These are phyloP conservation scores for Tulasnella sp. DNA, from an alignment of 768 basidiomycete genomes.

Conservation along the genomic window DNA sequence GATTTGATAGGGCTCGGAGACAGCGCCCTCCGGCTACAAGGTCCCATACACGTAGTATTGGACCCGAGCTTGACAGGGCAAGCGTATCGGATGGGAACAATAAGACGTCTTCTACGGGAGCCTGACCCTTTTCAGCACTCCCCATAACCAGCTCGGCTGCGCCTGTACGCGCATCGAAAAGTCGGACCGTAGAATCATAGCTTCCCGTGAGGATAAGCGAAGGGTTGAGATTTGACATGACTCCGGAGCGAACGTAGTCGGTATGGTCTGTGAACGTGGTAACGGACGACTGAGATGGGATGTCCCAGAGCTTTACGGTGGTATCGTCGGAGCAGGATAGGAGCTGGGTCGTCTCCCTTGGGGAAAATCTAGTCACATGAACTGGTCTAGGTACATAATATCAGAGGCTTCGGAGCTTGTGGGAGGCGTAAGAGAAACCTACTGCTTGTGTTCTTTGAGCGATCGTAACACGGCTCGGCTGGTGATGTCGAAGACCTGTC, in stretches of 20 bases:
- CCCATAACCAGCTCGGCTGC: constrained; percentile 79
- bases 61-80: constrained; percentile 81
- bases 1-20: constrained; percentile 87
- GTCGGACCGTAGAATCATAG: constrained; percentile 84
- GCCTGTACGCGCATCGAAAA: constrained; percentile 84
- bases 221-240: constrained; percentile 77
- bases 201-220: constrained; percentile 86
- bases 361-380: constrained; percentile 89
- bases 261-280: constrained; percentile 80
- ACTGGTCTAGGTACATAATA: constrained; percentile 52
- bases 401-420: not conserved
- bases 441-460: constrained; percentile 88
- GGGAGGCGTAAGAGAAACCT: constrained; percentile 30
- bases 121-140: constrained; percentile 33
- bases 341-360: constrained; percentile 72
- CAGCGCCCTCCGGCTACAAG: constrained; percentile 87
- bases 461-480: constrained; percentile 91
- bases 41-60: constrained; percentile 94
- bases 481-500: constrained; percentile 84
- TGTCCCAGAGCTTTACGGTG: constrained; percentile 90
- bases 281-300: constrained; percentile 78
- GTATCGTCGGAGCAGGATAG: constrained; percentile 96
- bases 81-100: constrained; percentile 88
- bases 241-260: constrained; percentile 94
- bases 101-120: constrained; percentile 87